Evolutionary conservation across 2,329 filamentous ascomycete genomes (phyloP), one percentile per base, ranked within the genome.

Genomic region (Taxawa tesnikishii): DNA sequence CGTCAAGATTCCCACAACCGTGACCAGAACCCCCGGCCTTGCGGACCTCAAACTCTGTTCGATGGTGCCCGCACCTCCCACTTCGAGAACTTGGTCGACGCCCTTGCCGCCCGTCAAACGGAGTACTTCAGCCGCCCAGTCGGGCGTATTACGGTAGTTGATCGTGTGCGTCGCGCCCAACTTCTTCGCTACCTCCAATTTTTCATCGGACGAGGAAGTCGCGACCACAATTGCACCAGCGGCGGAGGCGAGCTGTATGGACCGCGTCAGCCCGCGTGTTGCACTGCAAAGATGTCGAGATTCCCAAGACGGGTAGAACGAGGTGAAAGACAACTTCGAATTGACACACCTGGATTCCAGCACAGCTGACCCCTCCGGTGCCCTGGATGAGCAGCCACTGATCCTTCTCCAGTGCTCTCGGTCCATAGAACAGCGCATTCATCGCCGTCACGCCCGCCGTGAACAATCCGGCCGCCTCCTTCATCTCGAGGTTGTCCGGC

Each of bases 111-210:
- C 36, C 0, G 63, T 67, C 7, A 65, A 48, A 6, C 57, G 55
- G 37, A 68, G 62, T 11, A 73, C 74, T 16, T 63, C 63, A 3
- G 59, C 52, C n/a, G 75, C 70, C 76, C 76, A 81, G 29, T 70
- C 63, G 0, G 66, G 53, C 6, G 61, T 62, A 0, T 50, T 60
- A 35, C 64, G 68, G 51, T 80, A 81, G 52, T 80, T 79, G 48
- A 80, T 62, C 2, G 68, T 55, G 28, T 70, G 59, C 32, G 65
- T 60, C 1, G 71, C 75, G 3, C 76, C 75, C 5, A 78, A 59
- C 14, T 61, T 50, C 38, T 61, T 65, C 12, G 76, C 59, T 17
- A 57, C 58, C 29, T 65, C 38, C 18, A 45, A 29, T 38, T 48
- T 43, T 15, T 38, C 34, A 38, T 48, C 38, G 11, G 40, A 43